Percentiles rank a stretch among this genome's conserved stretches.
Conservation (phyloP, 768 basidiomycete species). For the Mycena floridula region DNA sequence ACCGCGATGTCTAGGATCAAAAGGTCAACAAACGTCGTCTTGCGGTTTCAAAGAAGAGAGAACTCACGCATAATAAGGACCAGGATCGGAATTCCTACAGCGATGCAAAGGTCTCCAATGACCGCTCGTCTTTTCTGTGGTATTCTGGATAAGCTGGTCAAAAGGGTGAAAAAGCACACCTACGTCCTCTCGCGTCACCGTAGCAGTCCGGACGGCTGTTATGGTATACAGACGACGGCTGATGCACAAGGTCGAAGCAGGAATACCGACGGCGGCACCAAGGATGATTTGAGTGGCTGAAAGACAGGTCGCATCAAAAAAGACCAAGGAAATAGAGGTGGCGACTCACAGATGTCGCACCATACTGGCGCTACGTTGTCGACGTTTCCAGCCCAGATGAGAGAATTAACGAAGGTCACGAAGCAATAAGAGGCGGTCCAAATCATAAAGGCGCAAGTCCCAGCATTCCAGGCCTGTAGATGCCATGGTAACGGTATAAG, state of each 20-base stretch:
- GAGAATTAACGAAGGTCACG: conserved; percentile 54
- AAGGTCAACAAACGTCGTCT: not conserved
- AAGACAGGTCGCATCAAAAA: not conserved
- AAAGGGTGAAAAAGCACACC: too few species aligned
- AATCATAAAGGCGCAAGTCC: conserved; percentile 66
- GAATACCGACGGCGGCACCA: conserved; percentile 35
- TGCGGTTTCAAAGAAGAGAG: not conserved
- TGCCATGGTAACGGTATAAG: conserved; percentile 46
- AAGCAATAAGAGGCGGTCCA: conserved; percentile 62
- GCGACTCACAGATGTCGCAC: conserved; percentile 49
- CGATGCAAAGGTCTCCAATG: conserved; percentile 27
- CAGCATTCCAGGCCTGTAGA: conserved; percentile 54
- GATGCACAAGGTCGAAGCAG: conserved; percentile 43
- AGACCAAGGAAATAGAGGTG: not conserved
- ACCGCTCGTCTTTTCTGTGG: conserved; percentile 25
- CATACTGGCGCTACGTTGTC: conserved; percentile 52
- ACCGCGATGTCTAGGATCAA: conserved; percentile 31
- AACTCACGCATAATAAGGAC: conserved; percentile 23
- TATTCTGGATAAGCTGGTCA: not conserved
- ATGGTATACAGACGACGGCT: conserved; percentile 44
- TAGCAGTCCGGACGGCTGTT: conserved; percentile 20
- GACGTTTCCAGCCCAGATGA: conserved; percentile 62
- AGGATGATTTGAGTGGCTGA: conserved; percentile 45
- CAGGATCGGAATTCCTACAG: conserved; percentile 29
- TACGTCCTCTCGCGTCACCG: conserved; percentile 28